These are phyloP conservation scores for Chrysanthemum makinoi DNA, from an alignment of 129 eudicot genomes.

Conservation along the genomic window DNA sequence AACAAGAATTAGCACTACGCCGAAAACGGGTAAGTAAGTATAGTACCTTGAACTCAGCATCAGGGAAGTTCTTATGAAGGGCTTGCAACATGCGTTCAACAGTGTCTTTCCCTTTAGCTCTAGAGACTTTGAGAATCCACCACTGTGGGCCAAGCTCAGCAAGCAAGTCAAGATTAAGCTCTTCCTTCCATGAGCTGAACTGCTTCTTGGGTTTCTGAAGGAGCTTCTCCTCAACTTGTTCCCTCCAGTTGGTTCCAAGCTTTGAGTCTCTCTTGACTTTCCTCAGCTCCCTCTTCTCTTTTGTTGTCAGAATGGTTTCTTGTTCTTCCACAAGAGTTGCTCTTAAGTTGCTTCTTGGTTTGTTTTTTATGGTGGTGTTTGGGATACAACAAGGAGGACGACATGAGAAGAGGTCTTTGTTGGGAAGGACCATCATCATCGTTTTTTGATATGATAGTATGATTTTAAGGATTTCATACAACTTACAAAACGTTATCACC, in stretches of 20 bases:
- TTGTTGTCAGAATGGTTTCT: conserved; percentile 5
- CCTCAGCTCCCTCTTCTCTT: conserved; percentile 8
- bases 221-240: conserved; percentile 74
- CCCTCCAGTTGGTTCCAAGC: conserved; percentile 65
- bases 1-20: too few relatives aligned
- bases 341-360: too few relatives aligned
- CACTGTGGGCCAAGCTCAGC: conserved; percentile 78
- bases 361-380: background rate
- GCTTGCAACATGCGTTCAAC: conserved; percentile 47
- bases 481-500: too few relatives aligned
- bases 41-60: conserved; percentile 58
- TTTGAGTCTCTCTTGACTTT: background rate
- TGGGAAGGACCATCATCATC: background rate
- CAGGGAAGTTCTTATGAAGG: conserved; percentile 48
- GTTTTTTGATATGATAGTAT: too few relatives aligned
- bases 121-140: conserved; percentile 82
- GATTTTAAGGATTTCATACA: too few relatives aligned
- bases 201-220: conserved; percentile 63
- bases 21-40: too few relatives aligned
- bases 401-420: conserved; percentile 65
- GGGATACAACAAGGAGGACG: too few relatives aligned
- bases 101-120: conserved; percentile 50
- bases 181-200: conserved; percentile 67
- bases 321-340: conserved; percentile 34
- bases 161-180: conserved; percentile 72